Evolutionary conservation across 108 stramenopile genomes (phyloP).

Genomic region (Cyclotella baltica): DNA sequence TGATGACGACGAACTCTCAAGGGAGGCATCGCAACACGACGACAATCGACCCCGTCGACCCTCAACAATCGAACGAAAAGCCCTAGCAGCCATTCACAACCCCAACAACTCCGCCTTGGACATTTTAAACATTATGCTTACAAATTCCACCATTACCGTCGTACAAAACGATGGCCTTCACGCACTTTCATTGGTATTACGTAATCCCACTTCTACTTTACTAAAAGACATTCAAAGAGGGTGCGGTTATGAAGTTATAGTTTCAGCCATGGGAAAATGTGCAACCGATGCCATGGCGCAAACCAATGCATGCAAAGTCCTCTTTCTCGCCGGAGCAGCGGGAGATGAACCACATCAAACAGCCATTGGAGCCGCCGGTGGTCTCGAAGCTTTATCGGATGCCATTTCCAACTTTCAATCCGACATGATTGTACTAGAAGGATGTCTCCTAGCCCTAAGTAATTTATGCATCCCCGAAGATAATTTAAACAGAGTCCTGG

Average conservation of each 20-base stretch:
- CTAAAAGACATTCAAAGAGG: slow-evolving; percentile 29
- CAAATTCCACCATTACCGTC: not conserved
- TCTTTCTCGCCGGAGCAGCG: slow-evolving; percentile 63
- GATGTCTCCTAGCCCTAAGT: slow-evolving; percentile 65
- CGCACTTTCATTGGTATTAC: slow-evolving; percentile 36
- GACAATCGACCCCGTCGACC: not conserved
- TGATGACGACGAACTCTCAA: no score
- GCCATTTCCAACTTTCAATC: slow-evolving; percentile 61
- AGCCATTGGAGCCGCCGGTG: slow-evolving; percentile 59
- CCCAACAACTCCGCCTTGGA: slow-evolving; percentile 11
- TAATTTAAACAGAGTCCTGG: slow-evolving; percentile 43
- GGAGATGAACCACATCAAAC: slow-evolving; percentile 46
- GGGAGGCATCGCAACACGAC: no score
- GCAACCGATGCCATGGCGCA: slow-evolving; percentile 50
- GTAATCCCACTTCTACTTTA: slow-evolving; percentile 39
- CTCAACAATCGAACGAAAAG: not conserved
- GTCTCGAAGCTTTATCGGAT: slow-evolving; percentile 47
- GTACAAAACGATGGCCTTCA: slow-evolving; percentile 43
- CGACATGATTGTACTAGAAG: slow-evolving; percentile 63
- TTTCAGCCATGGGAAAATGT: slow-evolving; percentile 57
- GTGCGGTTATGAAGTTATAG: slow-evolving; percentile 52
- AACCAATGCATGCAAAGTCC: slow-evolving; percentile 59
- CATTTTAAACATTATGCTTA: slow-evolving; percentile 38
- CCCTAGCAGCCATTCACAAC: not conserved
- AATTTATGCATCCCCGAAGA: slow-evolving; percentile 60